A percentile compares a stretch with the other conserved stretches of the same genome.
These are phyloP conservation scores for Austroboletus festivus DNA, from an alignment of 768 basidiomycete species.

Conservation along the genomic window DNA sequence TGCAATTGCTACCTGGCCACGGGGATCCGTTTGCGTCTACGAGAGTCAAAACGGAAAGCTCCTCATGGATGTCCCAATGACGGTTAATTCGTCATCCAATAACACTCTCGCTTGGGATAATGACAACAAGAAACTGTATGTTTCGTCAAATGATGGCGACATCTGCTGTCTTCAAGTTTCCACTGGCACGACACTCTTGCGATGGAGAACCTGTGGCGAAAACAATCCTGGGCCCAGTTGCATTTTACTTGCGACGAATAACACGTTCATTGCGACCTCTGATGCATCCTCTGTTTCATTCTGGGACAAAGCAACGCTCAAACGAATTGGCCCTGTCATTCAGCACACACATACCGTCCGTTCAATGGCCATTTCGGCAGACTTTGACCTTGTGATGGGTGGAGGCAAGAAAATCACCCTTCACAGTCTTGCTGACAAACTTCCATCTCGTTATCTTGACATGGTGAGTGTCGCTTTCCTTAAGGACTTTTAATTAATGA, in stretches of 20 bases:
- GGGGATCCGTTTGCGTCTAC: not conserved
- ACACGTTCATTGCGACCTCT: not conserved
- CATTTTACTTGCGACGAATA: not conserved
- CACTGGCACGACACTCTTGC: not conserved
- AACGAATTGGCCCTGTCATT: not conserved
- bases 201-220: not conserved
- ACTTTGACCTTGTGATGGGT: not conserved
- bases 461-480: not conserved
- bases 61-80: not conserved
- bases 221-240: not conserved
- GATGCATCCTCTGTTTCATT: not conserved
- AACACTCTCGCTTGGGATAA: not conserved
- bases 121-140: not conserved
- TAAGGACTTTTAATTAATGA: not conserved
- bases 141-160: not conserved
- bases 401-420: not conserved
- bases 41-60: not conserved
- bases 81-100: not conserved
- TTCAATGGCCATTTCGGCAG: not conserved
- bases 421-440: not conserved
- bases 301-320: not conserved
- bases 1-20: not conserved
- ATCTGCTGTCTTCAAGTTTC: not conserved
- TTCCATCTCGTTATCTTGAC: not conserved
- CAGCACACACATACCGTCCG: not conserved